Evolutionary conservation across 2,329 filamentous ascomycete genomes (phyloP), one percentile per base, ranked within the genome.

Genomic region (Venturia effusa): DNA sequence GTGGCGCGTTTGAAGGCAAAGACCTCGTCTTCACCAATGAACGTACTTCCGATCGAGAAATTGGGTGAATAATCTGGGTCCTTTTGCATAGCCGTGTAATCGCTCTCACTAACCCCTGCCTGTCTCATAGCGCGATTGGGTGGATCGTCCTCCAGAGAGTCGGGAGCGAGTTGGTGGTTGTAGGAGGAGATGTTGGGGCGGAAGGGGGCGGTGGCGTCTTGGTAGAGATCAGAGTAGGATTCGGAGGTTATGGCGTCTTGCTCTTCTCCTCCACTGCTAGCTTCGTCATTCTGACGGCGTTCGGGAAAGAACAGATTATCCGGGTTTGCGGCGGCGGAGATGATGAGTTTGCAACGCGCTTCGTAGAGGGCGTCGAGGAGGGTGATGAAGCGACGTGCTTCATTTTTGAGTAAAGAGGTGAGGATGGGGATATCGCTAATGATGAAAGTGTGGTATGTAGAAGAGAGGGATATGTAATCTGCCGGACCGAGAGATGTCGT

Each of bases 381-480:
- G 0, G 88, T 92, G 71, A 93, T 93, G 71, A 94, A 86, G 13
- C 90, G 82, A 4, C 89, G 80, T 0, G 90, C 90, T 75, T 93
- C 89, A 72, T 92, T 93, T 74, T 92, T 93, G 72, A 87, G 85
- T 1, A 84, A 75, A 1, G 87, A 73, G 0, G 83, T 86, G 15
- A 94, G 77, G 19, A 88, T 72, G 0, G 90, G 89, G 1, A 93
- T 80, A 24, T 85, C 76, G 68, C 88, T 87, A 59, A 93, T 78
- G 70, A 93, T 84, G 66, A 93, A 82, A 0, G 89, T 92, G 73
- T 92, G 88, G 72, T 87, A 93, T 19, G 83, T 88, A 1, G 88
- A 92, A 1, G 89, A 88, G 72, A 94, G 83, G 1, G 88, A 88
- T 63, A 92, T 88, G 74, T 92, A 94, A 76, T 94, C 90, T 34